Percentiles rank a stretch among this genome's conserved stretches.
These are phyloP conservation scores for Boletales sp. DNA, from an alignment of 768 basidiomycete genomes.

Conservation along the genomic window DNA sequence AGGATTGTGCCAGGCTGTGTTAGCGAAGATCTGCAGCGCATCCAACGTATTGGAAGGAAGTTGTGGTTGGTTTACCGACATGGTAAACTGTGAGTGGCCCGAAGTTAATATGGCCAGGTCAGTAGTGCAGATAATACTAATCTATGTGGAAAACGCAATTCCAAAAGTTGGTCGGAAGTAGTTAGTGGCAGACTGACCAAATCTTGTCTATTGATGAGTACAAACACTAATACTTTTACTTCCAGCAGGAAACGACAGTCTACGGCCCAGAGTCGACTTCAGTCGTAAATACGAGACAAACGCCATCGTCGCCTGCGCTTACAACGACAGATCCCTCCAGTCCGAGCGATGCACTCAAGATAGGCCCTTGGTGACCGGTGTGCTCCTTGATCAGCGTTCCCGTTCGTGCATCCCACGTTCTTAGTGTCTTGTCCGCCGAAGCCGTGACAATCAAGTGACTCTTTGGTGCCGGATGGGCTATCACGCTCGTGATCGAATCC, in stretches of 20 bases:
- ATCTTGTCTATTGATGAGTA: no score
- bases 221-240: background rate
- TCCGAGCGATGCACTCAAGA: slow-evolving; percentile 74
- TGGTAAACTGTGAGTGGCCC: no score
- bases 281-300: slow-evolving; percentile 79
- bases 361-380: slow-evolving; percentile 74
- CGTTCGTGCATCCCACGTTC: slow-evolving; percentile 91
- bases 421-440: slow-evolving; percentile 82
- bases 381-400: slow-evolving; percentile 77
- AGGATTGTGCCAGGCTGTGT: background rate
- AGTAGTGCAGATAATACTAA: no score
- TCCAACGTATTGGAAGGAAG: background rate
- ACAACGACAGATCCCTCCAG: slow-evolving; percentile 69
- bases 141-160: no score
- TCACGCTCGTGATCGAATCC: slow-evolving; percentile 85
- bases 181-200: no score
- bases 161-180: no score
- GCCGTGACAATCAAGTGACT: slow-evolving; percentile 78
- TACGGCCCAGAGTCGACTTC: slow-evolving; percentile 29
- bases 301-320: slow-evolving; percentile 88
- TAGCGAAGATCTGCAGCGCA: background rate
- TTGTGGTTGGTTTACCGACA: background rate
- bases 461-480: slow-evolving; percentile 71
- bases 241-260: no score
- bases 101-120: no score